These are phyloP conservation scores for Colletotrichum higginsianum DNA, from an alignment of 2,329 filamentous ascomycete species.

Conservation along the genomic window DNA sequence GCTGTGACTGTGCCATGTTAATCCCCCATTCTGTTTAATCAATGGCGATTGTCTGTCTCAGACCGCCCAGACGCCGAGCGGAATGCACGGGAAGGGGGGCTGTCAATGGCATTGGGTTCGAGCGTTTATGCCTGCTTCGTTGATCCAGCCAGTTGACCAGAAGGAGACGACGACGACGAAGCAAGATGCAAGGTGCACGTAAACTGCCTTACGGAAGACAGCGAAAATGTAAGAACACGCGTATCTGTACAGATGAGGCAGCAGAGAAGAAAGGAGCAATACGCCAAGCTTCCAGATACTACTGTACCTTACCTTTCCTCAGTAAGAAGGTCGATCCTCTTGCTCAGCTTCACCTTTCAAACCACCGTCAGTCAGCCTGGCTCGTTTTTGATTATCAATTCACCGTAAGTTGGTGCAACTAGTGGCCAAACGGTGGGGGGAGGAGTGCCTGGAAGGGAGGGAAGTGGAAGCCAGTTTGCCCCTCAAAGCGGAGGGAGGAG, in stretches of 20 bases:
- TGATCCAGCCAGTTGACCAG: neutral
- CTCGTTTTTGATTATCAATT: constrained; percentile 42
- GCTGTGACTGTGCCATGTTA: constrained; percentile 11
- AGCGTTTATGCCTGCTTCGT: constrained; percentile 15
- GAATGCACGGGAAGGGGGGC: constrained; percentile 26
- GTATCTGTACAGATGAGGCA: neutral
- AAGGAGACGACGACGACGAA: neutral
- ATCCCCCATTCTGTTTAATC: neutral
- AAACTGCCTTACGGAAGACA: neutral
- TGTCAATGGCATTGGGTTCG: constrained; percentile 24
- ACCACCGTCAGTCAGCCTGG: constrained; percentile 6
- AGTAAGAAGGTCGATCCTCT: neutral
- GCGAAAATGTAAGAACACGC: too few relatives aligned
- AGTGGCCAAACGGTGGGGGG: constrained; percentile 24
- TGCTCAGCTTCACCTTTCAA: constrained; percentile 6
- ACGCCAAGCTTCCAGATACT: constrained; percentile 13
- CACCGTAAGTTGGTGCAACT: constrained; percentile 22
- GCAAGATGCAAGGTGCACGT: neutral
- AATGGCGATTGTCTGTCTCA: constrained; percentile 28
- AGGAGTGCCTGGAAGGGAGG: constrained; percentile 24
- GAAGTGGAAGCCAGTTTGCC: constrained; percentile 33
- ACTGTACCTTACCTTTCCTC: neutral
- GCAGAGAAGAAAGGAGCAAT: neutral
- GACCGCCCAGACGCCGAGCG: constrained; percentile 25
- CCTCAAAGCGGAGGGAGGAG: constrained; percentile 37